Base-by-base conservation (phyloP, 2,329 filamentous ascomycete species). In the Hysterium pulicare region DNA sequence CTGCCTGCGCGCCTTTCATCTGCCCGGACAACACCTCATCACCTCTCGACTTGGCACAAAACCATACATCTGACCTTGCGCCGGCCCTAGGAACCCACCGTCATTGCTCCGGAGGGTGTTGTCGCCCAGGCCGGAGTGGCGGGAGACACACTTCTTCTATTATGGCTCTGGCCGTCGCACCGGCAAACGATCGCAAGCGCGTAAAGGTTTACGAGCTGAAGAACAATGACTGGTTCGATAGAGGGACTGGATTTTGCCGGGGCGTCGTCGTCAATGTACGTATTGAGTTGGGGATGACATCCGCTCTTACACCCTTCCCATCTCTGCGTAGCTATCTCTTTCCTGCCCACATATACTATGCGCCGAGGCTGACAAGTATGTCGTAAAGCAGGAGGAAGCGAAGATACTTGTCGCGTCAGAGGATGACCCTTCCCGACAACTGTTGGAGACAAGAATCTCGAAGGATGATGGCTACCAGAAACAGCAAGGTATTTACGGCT, bases 151-250 rank as follows among this genome's bases (percentile, higher is more conserved):
- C 44, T 28, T 28, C 50, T 47, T 57, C 50, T 49, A 66, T 47
- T 54, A 68, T 68, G 67, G 63, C 64, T 42, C 57, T 61, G 55
- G 66, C 62, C 54, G 59, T 67, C 50, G 64, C 69, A 55, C 69
- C 71, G 50, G 64, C 70, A 53, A 73, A 71, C 57, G 72, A 75
- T 59, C 71, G 71, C 61, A 76, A 74, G 64, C 73, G 93, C 77
- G 93, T 97, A 71, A 98, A 98, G 77, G 93, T 98, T 66, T 98
- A 98, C 71, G 93, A 97, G 75, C 80, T 98, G 61, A 89, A 88
- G 69, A 90, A 95, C 72, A 95, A 95, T 78, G 93, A 97, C 81
- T 98, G 93, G 93, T 96, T 91, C 67, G 93, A 98, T 72, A 81
- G 91, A 61, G 93, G 93, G 51, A 98, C 93, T 36, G 93, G 93